phyloP scores from a whole-genome alignment of 768 basidiomycete genomes.

The Leccinellum luteum region DNA sequence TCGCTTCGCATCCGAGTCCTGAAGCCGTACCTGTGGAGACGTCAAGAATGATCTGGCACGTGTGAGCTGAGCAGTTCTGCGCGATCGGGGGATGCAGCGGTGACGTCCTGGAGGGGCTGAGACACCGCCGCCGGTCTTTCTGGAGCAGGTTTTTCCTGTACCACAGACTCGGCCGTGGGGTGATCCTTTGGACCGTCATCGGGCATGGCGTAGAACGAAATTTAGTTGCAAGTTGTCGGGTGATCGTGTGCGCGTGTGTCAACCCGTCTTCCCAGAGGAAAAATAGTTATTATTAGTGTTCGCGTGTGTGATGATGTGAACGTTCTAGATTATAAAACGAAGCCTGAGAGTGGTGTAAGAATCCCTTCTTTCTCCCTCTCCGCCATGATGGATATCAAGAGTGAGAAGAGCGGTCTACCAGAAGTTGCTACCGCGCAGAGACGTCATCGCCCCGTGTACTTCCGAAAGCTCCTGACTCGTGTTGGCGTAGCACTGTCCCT shows the following conservation, averaged over 20 bases:
- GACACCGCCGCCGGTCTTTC: background rate
- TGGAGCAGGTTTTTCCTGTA: background rate
- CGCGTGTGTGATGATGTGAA: constrained; percentile 7
- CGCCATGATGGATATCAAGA: constrained; percentile 24
- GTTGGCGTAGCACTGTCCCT: constrained; percentile 5
- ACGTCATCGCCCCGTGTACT: background rate
- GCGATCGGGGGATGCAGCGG: constrained; percentile 25
- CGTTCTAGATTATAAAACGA: background rate
- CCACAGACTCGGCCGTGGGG: background rate
- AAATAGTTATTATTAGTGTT: background rate
- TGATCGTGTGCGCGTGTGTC: too few relatives aligned
- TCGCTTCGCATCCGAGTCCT: constrained; percentile 55
- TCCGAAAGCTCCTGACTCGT: constrained; percentile 5
- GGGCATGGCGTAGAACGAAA: constrained; percentile 11
- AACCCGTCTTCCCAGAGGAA: too few relatives aligned
- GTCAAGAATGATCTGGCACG: constrained; percentile 63
- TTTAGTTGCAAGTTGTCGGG: too few relatives aligned
- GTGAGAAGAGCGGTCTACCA: constrained; percentile 14
- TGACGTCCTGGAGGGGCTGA: constrained; percentile 1
- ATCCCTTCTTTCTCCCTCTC: background rate
- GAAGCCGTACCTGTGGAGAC: constrained; percentile 61
- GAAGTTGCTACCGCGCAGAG: constrained; percentile 1
- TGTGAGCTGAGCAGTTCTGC: constrained; percentile 43
- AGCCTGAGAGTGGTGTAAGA: background rate
- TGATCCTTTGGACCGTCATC: constrained; percentile 10